A percentile compares a stretch with the other conserved stretches of the same genome.
Conservation (phyloP, 768 basidiomycete genomes). For the Xerocomus spinulosus region DNA sequence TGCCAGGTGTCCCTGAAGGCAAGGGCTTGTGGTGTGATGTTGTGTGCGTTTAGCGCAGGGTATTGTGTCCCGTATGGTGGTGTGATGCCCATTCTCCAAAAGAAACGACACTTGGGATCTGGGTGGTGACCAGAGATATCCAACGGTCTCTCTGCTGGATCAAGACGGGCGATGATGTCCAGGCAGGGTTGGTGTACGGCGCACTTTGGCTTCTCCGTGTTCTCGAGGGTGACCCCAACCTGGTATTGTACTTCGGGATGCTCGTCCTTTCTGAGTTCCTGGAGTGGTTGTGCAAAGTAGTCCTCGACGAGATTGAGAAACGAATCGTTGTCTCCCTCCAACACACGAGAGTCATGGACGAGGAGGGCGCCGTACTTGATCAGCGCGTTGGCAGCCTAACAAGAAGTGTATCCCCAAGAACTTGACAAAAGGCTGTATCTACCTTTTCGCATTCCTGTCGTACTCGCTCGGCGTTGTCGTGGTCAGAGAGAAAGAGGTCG, state of each 20-base stretch:
- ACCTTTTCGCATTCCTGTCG: conserved; percentile 66
- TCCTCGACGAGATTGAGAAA: conserved; percentile 92
- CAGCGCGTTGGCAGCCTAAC: conserved; percentile 74
- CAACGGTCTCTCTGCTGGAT: conserved; percentile 75
- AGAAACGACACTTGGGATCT: conserved; percentile 94
- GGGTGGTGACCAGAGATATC: conserved; percentile 77
- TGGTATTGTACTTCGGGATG: conserved; percentile 87
- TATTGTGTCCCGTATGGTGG: conserved; percentile 79
- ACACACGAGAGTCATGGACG: conserved; percentile 79
- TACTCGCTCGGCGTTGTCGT: conserved; percentile 43
- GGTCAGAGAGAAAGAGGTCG: conserved; percentile 57
- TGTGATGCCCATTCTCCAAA: conserved; percentile 75
- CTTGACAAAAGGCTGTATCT: background rate
- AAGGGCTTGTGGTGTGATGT: conserved; percentile 69
- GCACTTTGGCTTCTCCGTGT: conserved; percentile 89
- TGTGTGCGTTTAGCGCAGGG: conserved; percentile 72
- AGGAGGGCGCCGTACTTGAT: conserved; percentile 84
- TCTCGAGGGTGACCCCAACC: conserved; percentile 92
- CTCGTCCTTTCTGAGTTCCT: conserved; percentile 66
- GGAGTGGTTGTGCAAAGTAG: conserved; percentile 76
- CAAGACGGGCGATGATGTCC: conserved; percentile 69
- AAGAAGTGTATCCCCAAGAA: background rate
- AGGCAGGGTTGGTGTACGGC: conserved; percentile 81
- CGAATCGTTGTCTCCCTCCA: conserved; percentile 70
- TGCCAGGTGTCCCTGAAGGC: conserved; percentile 62